Evolutionary conservation across 148 eudicot genomes (phyloP).

Genomic region (Silene latifolia): DNA sequence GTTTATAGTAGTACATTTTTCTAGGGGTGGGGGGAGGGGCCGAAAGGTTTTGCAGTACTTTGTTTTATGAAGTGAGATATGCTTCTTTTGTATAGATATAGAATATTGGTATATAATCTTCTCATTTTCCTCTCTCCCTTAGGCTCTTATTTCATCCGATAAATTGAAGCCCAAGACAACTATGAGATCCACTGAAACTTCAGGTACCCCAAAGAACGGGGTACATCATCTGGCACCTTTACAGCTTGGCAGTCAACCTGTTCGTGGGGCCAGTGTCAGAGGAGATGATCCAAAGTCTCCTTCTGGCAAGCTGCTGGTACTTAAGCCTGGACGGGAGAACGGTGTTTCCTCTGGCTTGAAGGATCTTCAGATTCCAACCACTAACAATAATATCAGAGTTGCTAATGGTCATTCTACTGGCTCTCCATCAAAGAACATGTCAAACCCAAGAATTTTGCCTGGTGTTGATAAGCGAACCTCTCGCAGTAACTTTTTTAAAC

Average conservation of each 20-base stretch:
- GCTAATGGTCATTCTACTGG: conserved; percentile 37
- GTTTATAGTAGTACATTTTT: not conserved
- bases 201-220: conserved; percentile 38
- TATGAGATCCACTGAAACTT: conserved; percentile 39
- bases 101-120: not conserved
- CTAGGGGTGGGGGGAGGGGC: not conserved
- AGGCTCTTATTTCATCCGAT: conserved; percentile 56
- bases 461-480: conserved; percentile 53
- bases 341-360: conserved; percentile 34
- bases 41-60: not conserved
- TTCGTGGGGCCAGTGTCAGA: conserved; percentile 41
- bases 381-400: conserved; percentile 25
- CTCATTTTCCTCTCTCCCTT: not conserved
- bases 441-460: conserved; percentile 24
- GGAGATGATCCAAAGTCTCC: conserved; percentile 47
- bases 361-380: conserved; percentile 41
- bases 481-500: conserved; percentile 77
- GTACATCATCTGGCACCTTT: conserved; percentile 41
- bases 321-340: conserved; percentile 62
- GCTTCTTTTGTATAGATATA: not conserved
- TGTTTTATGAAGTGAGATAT: not conserved
- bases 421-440: conserved; percentile 27
- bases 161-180: conserved; percentile 55
- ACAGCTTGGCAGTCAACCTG: conserved; percentile 42
- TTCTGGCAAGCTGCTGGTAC: conserved; percentile 56